Conservation (phyloP, 306 rosid genomes). For the Sicyos edulis region DNA sequence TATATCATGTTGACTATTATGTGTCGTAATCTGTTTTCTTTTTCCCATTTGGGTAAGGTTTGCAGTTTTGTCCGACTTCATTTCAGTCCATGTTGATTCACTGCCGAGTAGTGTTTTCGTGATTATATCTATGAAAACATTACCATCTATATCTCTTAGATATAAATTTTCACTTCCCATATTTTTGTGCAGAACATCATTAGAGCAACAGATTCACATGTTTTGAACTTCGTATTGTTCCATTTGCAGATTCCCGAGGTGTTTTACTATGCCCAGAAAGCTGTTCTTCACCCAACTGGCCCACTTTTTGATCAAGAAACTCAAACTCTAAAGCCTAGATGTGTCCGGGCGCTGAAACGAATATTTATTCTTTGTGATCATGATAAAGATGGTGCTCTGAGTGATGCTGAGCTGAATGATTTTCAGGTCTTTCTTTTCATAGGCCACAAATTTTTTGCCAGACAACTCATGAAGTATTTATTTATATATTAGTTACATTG, state of each 20-base stretch:
- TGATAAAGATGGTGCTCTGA: conserved; percentile 86
- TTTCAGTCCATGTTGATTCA: neutral
- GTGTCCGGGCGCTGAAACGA: conserved; percentile 88
- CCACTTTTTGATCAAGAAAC: conserved; percentile 96
- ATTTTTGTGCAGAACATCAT: neutral
- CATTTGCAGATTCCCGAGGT: conserved; percentile 83
- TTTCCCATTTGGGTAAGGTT: neutral
- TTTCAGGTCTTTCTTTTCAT: conserved; percentile 36
- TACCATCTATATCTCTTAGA: neutral
- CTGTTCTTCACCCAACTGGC: conserved; percentile 96
- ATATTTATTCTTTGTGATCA: conserved; percentile 92
- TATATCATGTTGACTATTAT: neutral
- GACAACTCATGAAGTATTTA: neutral
- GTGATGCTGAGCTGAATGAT: conserved; percentile 52
- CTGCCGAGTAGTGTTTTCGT: neutral
- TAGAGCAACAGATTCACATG: neutral
- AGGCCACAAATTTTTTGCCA: conserved; percentile 8
- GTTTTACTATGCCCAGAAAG: conserved; percentile 96
- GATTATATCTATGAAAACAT: conserved; percentile 1
- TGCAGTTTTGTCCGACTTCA: neutral
- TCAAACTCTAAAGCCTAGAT: conserved; percentile 87
- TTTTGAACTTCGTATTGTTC: neutral
- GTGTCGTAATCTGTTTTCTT: neutral
- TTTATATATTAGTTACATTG: neutral
- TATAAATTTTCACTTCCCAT: neutral